A percentile compares a stretch with the other conserved stretches of the same genome.
Conservation (phyloP, 2,329 filamentous ascomycete species). For the Diaporthe sp. region DNA sequence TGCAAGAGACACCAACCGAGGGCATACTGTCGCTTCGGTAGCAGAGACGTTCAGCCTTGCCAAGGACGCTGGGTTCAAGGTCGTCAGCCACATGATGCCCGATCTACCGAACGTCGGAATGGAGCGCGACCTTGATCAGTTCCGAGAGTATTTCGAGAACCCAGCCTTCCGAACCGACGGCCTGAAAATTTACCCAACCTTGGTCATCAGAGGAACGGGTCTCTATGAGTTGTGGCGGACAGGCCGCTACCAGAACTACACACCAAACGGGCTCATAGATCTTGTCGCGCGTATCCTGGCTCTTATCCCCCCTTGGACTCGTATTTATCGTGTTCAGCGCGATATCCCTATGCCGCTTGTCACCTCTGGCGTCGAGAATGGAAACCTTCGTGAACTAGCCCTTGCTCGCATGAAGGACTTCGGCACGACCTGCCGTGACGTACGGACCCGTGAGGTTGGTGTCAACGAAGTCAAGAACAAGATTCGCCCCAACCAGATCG, state of each 20-base stretch:
- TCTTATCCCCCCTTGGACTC: conserved; percentile 95
- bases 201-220: conserved; percentile 96
- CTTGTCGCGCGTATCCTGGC: conserved; percentile 96
- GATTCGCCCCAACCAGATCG: conserved; percentile 95
- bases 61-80: conserved; percentile 98
- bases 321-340: conserved; percentile 97
- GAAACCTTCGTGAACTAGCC: conserved; percentile 93
- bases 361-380: conserved; percentile 98
- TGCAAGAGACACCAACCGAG: conserved; percentile 96
- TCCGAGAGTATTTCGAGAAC: conserved; percentile 97
- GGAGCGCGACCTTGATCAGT: conserved; percentile 97
- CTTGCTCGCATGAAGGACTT: conserved; percentile 99
- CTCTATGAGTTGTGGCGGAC: conserved; percentile 98
- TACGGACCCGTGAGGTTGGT: conserved; percentile 95
- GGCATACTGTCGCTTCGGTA: conserved; percentile 94
- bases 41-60: conserved; percentile 97
- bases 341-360: conserved; percentile 99
- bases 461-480: conserved; percentile 99
- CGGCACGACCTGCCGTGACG: conserved; percentile 95
- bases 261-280: conserved; percentile 95
- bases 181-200: conserved; percentile 96
- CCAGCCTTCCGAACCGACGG: conserved; percentile 97
- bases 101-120: conserved; percentile 98
- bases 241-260: conserved; percentile 98
- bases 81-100: conserved; percentile 99